Evolutionary conservation across 2,329 filamentous ascomycete genomes (phyloP).

Genomic region (Dendrostoma leiphaemia): DNA sequence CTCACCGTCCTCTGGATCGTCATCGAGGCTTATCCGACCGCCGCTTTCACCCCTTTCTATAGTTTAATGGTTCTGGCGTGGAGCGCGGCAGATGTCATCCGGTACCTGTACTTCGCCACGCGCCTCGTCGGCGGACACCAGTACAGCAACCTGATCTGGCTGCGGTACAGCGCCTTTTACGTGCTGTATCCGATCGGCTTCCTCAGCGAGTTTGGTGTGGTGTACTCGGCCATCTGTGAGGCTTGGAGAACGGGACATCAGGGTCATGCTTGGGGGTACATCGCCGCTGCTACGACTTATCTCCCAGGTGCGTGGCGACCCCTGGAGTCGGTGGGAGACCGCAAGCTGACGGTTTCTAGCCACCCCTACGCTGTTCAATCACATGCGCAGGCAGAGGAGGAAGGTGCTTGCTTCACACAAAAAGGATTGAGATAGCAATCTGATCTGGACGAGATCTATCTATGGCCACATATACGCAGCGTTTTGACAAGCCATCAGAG

Average conservation of each 20-base stretch:
- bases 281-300: slow-evolving; percentile 11
- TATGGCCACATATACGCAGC: too few species aligned
- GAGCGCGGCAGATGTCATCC: slow-evolving; percentile 12
- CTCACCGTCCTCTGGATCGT: slow-evolving; percentile 17
- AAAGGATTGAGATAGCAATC: neutral
- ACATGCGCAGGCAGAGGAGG: slow-evolving; percentile 16
- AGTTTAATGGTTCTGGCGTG: slow-evolving; percentile 12
- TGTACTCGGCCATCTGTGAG: slow-evolving; percentile 4
- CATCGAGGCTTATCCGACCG: slow-evolving; percentile 12
- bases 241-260: neutral
- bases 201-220: slow-evolving; percentile 11
- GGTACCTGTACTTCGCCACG: slow-evolving; percentile 16
- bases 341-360: slow-evolving; percentile 1
- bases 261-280: slow-evolving; percentile 9
- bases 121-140: slow-evolving; percentile 17
- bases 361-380: slow-evolving; percentile 14
- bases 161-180: slow-evolving; percentile 18
- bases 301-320: slow-evolving; percentile 17
- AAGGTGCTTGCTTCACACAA: slow-evolving; percentile 7
- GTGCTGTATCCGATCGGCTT: slow-evolving; percentile 16
- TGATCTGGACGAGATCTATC: too few species aligned
- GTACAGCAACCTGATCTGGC: slow-evolving; percentile 13
- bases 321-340: too few species aligned
- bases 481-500: too few species aligned
- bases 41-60: slow-evolving; percentile 3